Evolutionary conservation across 179 eudicot genomes (phyloP), one percentile per base, ranked within the genome.

Genomic region (Nepenthes alata): DNA sequence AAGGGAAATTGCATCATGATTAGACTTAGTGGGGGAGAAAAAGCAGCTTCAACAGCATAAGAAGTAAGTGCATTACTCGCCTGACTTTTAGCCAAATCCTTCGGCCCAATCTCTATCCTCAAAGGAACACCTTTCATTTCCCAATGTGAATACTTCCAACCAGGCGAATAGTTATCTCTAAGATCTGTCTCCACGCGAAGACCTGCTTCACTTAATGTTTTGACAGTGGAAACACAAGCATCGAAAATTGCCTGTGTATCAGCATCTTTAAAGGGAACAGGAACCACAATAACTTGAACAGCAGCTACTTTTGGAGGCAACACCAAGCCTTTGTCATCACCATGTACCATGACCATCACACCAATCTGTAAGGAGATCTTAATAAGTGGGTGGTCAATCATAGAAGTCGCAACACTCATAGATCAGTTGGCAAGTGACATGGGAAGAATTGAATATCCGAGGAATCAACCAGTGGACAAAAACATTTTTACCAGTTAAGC

Each of bases 101-200:
- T 72, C 47, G 81, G 81, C 51, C 81, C 81, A 55, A 80, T 77
- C 66, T 80, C 81, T 62, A 95, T 82, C 75, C 99, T 85, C 57
- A 95, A 67, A 64, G 99, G 99, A 65, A 95, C 96, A 62, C 99
- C 99, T 79, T 88, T 91, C 96, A 95, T 81, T 77, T 95, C 97
- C 99, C 99, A 95, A 45, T 88, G 83, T 11, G 99, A 95, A 61
- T 95, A 95, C 76, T 95, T 95, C 99, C 99, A 95, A 5, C 99
- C 99, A 10, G 99, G 99, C 34, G 97, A 86, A 80, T 95, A 95
- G 64, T 95, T 95, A 60, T 91, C 99, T 70, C 99, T 78, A 47
- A 82, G 77, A 72, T 95, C 99, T 34, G 86, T 70, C 69, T 95
- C 95, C 55, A 75, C 95, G 37, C 93, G 89, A 47, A 95, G 35